Percentiles rank a stretch among this genome's conserved stretches.
Evolutionary conservation across 2,329 filamentous ascomycete species (phyloP).

Genomic region (Penicillium hordei): DNA sequence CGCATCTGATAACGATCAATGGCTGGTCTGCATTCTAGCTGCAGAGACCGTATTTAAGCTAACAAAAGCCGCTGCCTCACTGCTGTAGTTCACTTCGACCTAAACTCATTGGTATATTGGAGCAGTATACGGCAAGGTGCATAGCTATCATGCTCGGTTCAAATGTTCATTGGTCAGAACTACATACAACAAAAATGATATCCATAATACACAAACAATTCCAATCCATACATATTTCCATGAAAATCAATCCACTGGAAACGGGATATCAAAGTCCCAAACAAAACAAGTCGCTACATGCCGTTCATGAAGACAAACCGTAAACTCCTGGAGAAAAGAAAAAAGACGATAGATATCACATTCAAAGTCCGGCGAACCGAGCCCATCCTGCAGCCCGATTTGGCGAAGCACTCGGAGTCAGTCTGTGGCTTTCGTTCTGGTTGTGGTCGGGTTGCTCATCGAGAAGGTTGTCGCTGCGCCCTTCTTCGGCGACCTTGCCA

Average conservation of each 20-base stretch:
- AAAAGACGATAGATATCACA: constrained; percentile 5
- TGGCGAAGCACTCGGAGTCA: constrained; percentile 18
- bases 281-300: constrained; percentile 19
- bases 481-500: constrained; percentile 50
- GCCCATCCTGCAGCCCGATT: constrained; percentile 48
- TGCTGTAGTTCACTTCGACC: background rate
- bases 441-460: constrained; percentile 14
- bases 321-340: constrained; percentile 12
- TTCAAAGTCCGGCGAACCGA: constrained; percentile 42
- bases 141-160: background rate
- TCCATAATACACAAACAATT: constrained; percentile 10
- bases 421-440: constrained; percentile 11
- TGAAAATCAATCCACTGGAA: constrained; percentile 8
- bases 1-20: constrained; percentile 25
- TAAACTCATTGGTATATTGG: background rate
- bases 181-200: constrained; percentile 7
- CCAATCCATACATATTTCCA: constrained; percentile 7
- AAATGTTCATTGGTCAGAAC: constrained; percentile 1
- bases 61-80: background rate
- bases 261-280: constrained; percentile 7
- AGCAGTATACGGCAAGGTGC: background rate
- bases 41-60: constrained; percentile 37
- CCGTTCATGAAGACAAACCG: constrained; percentile 16
- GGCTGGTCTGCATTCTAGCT: constrained; percentile 46
- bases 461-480: constrained; percentile 34